Percentiles rank a stretch among this genome's conserved stretches.
Conservation (phyloP, 225 moss, liverwort and hornwort genomes). For the Marchantia paleacea region DNA sequence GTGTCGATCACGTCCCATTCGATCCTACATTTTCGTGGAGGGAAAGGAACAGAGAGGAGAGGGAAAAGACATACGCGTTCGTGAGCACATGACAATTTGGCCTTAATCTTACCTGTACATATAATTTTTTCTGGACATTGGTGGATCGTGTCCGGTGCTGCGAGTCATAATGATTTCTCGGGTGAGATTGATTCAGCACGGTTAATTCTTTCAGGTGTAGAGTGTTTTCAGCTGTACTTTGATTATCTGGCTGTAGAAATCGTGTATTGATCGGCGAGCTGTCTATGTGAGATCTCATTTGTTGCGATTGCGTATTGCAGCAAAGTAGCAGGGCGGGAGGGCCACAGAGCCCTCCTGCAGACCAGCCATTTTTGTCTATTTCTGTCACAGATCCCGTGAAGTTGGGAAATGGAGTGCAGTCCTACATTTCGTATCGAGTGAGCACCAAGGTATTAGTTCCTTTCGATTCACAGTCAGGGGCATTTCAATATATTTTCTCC, state of each 20-base stretch:
- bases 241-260: background rate
- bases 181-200: background rate
- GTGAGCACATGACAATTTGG: background rate
- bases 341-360: constrained; percentile 32
- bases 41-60: background rate
- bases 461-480: background rate
- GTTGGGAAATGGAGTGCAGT: constrained; percentile 91
- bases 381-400: constrained; percentile 97
- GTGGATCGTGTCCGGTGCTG: background rate
- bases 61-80: background rate
- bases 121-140: background rate
- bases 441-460: constrained; percentile 72
- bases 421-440: constrained; percentile 94
- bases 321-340: constrained; percentile 36
- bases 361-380: constrained; percentile 74
- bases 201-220: background rate
- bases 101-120: background rate
- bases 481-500: background rate
- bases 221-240: constrained; percentile 6
- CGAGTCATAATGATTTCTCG: constrained; percentile 9
- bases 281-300: background rate
- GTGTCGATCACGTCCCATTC: constrained; percentile 7
- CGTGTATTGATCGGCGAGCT: background rate
- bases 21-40: background rate
- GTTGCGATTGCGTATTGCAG: constrained; percentile 17